phyloP scores from a whole-genome alignment of 768 basidiomycete genomes.

The Lactarius quietus region DNA sequence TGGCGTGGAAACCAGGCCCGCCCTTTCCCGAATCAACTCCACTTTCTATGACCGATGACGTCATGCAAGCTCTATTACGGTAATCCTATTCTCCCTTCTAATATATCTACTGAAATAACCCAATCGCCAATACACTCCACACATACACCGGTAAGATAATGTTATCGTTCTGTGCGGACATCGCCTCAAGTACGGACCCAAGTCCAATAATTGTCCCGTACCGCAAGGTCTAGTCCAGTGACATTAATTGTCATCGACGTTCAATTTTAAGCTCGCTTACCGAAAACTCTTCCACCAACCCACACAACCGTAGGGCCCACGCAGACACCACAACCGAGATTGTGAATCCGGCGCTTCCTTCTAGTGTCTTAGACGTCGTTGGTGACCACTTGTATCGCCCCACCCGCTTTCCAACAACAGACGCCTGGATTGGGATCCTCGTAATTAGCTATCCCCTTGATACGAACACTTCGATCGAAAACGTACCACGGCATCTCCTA shows the following conservation, averaged over 20 bases:
- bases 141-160: conserved; percentile 93
- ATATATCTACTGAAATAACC: not conserved
- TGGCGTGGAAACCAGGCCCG: not conserved
- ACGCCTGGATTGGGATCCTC: conserved; percentile 56
- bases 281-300: conserved; percentile 70
- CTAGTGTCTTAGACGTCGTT: conserved; percentile 81
- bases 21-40: conserved; percentile 5
- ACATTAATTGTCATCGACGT: conserved; percentile 4
- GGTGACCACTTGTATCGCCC: conserved; percentile 84
- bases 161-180: conserved; percentile 97
- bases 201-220: conserved; percentile 64
- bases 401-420: conserved; percentile 82
- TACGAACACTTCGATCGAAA: not conserved
- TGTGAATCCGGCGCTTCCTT: conserved; percentile 84
- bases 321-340: conserved; percentile 65
- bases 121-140: conserved; percentile 68
- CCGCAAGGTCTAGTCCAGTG: conserved; percentile 48
- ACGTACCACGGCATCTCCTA: conserved; percentile 90
- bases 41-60: conserved; percentile 9
- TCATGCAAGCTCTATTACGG: conserved; percentile 3
- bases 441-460: conserved; percentile 1
- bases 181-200: conserved; percentile 78
- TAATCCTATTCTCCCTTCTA: not conserved
- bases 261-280: conserved; percentile 44
- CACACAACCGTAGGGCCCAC: conserved; percentile 64